phyloP scores from a whole-genome alignment of 345 rosid species.

The Bretschneidera sinensis region DNA sequence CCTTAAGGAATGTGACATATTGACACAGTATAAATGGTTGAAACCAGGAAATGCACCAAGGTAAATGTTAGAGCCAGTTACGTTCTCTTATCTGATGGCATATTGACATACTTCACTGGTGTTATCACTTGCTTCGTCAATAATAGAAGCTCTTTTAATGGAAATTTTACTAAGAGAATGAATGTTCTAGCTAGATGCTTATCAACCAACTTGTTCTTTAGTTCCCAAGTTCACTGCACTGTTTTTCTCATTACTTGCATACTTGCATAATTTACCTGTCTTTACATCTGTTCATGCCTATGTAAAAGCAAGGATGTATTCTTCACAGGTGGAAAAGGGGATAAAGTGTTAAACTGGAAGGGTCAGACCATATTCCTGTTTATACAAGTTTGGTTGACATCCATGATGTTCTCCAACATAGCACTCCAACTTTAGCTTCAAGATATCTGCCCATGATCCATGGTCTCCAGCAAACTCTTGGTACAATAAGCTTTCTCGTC shows the following conservation, averaged over 20 bases:
- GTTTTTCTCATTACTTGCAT: too few species aligned
- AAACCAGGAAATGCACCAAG: slow-evolving; percentile 64
- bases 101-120: background rate
- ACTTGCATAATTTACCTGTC: background rate
- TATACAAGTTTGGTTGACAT: slow-evolving; percentile 44
- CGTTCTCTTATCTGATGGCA: background rate
- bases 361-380: slow-evolving; percentile 93
- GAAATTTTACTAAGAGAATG: background rate
- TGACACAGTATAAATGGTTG: slow-evolving; percentile 80
- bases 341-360: slow-evolving; percentile 55
- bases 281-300: background rate
- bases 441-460: slow-evolving; percentile 72
- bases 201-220: background rate
- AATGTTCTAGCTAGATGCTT: background rate
- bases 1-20: slow-evolving; percentile 77
- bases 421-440: slow-evolving; percentile 64
- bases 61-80: slow-evolving; percentile 27
- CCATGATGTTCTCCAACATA: slow-evolving; percentile 46
- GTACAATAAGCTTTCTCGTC: slow-evolving; percentile 29
- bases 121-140: background rate
- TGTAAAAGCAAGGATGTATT: slow-evolving; percentile 6
- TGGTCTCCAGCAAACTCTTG: slow-evolving; percentile 86
- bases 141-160: background rate
- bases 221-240: too few species aligned
- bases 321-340: slow-evolving; percentile 81